Base-by-base conservation (phyloP, 169 alveolate species). In the Plasmodium inui region DNA sequence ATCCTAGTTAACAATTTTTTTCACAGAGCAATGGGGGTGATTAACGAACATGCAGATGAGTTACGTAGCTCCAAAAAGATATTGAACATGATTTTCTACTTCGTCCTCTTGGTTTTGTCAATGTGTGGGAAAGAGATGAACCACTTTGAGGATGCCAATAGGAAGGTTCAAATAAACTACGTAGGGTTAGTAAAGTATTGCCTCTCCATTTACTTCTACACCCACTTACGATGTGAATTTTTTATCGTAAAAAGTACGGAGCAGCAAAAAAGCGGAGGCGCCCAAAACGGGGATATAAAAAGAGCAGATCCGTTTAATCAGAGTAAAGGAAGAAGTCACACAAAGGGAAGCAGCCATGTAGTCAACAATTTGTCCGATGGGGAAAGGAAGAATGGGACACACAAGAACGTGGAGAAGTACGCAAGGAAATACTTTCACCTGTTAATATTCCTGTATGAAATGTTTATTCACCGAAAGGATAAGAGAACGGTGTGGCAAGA, bases 1-100 rank as follows among this genome's bases (percentile, higher is more conserved):
- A 57, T 61, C 17, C 34, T 89, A 32, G 28, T 89, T 55, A 89
- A 89, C 14, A 89, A 89, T 67, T 78, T 89, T 89, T 41, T 89
- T 44, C 41, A 89, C 46, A 89, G 30, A 19, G n/a, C 57, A 14
- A 32, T 89, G 7, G 61, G 70, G 14, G 34, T 89, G 32, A 89
- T 89, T n/a, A 89, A 79, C 32, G 82, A 78, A 12, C 80, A 89
- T 79, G 12, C 71, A 41, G n/a, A 14, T 4, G 44, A 79, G 39
- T 61, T 89, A 57, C 41, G 71, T 22, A 67, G 82, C 82, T 79
- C 3, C 76, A 67, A 67, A 9, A 67, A 67, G 50, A 37, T 37
- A n/a, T 9, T 72, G 74, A 80, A 89, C n/a, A 57, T 89, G 34
- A 89, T 79, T n/a, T 79, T 55, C 50, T 78, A 89, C 71, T 78